Percentiles rank a stretch among this genome's conserved stretches.
Evolutionary conservation across 371 early-diverging fungal genomes (phyloP).

Genomic region (Sporodiniella umbellata): DNA sequence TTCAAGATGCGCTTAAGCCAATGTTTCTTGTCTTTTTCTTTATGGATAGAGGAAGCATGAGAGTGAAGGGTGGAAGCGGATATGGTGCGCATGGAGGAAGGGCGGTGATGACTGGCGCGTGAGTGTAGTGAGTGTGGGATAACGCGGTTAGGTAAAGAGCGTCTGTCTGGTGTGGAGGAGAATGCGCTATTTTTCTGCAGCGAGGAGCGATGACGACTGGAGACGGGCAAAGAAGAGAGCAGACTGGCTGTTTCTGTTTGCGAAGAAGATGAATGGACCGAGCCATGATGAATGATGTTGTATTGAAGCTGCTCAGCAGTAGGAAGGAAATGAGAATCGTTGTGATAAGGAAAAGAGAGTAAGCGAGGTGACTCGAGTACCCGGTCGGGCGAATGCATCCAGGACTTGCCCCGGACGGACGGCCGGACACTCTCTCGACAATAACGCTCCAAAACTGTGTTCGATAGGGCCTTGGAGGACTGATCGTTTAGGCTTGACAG

Average conservation of each 20-base stretch:
- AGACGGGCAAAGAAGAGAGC: constrained; percentile 4
- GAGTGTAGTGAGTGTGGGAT: too few species aligned
- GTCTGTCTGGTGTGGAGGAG: constrained; percentile 9
- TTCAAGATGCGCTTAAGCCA: constrained; percentile 16
- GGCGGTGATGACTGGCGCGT: not conserved
- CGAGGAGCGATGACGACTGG: constrained; percentile 2
- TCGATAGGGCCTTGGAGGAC: not conserved
- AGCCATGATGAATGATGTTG: not conserved
- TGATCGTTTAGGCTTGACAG: constrained; percentile 1
- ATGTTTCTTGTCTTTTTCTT: constrained; percentile 5
- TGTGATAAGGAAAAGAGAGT: constrained; percentile 45
- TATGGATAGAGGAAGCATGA: not conserved
- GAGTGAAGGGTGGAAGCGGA: constrained; percentile 2
- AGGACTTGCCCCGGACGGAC: not conserved
- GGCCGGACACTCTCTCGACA: constrained; percentile 1
- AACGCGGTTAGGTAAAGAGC: constrained; percentile 14
- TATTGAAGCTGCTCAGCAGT: constrained; percentile 25
- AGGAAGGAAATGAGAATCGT: constrained; percentile 36
- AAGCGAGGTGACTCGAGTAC: constrained; percentile 24
- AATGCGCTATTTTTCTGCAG: not conserved
- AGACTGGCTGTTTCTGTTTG: constrained; percentile 12
- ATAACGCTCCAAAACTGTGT: constrained; percentile 10
- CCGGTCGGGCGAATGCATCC: constrained; percentile 10
- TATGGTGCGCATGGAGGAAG: not conserved
- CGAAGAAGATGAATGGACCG: not conserved